A percentile compares a stretch with the other conserved stretches of the same genome.
Evolutionary conservation across 169 alveolate genomes (phyloP).

Genomic region (Plasmodium fragile): DNA sequence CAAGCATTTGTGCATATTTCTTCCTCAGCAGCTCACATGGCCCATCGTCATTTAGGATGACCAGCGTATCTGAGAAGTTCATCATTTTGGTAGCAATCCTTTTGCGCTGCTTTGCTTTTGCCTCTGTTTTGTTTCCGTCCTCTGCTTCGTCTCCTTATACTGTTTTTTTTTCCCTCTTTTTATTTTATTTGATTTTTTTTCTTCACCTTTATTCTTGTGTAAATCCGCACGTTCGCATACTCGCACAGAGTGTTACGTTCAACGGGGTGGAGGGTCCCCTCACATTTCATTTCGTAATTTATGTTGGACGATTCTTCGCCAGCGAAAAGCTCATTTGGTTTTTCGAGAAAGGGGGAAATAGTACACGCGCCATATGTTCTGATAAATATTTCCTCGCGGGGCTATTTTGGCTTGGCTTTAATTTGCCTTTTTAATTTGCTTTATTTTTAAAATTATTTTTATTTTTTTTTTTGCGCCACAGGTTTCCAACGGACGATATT

Average conservation of each 20-base stretch:
- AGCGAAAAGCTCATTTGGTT: background rate
- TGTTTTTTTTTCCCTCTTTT: background rate
- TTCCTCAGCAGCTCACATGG: constrained; percentile 63
- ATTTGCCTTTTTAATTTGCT: background rate
- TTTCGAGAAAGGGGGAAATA: background rate
- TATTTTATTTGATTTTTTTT: background rate
- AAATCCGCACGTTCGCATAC: background rate
- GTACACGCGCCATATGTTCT: background rate
- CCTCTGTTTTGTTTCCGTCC: background rate
- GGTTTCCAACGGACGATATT: background rate
- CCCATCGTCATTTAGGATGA: constrained; percentile 63
- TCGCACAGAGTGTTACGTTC: background rate
- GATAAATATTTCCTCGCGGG: background rate
- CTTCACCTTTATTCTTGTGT: background rate
- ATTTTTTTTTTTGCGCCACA: background rate
- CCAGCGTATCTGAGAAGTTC: constrained; percentile 42
- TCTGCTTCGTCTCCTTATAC: background rate
- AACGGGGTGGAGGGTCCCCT: background rate
- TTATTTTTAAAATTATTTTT: constrained; percentile 1
- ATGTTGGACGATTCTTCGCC: background rate
- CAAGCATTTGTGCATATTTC: constrained; percentile 31
- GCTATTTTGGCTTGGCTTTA: background rate
- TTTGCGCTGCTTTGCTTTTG: background rate
- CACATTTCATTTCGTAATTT: background rate
- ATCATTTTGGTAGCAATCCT: constrained; percentile 24